These are phyloP conservation scores for Boletus patriciae DNA, from an alignment of 768 basidiomycete genomes.

Conservation along the genomic window DNA sequence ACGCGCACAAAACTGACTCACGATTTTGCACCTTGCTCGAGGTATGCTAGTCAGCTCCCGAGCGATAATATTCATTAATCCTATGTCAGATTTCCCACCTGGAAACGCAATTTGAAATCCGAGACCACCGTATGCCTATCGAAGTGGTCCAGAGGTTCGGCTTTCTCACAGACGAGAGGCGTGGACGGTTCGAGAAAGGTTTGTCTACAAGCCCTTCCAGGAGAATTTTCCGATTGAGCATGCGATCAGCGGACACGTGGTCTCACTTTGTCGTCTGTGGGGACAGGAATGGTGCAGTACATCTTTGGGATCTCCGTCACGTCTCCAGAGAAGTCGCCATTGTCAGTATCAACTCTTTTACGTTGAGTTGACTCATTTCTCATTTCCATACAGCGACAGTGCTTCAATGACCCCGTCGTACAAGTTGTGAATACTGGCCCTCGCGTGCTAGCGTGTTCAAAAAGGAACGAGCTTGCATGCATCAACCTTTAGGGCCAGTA, in stretches of 20 bases:
- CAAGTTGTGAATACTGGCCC: constrained; percentile 39
- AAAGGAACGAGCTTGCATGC: constrained; percentile 36
- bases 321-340: constrained; percentile 22
- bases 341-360: constrained; percentile 17
- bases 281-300: constrained; percentile 41
- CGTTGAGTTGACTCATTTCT: background rate
- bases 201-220: constrained; percentile 1
- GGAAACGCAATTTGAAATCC: constrained; percentile 54
- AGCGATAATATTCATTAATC: background rate
- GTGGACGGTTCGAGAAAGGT: constrained; percentile 51
- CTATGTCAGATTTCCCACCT: constrained; percentile 44
- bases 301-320: constrained; percentile 51
- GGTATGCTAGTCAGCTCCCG: constrained; percentile 29
- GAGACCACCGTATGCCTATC: constrained; percentile 42
- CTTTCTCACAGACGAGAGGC: constrained; percentile 35
- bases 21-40: constrained; percentile 46
- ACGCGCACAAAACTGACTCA: constrained; percentile 39
- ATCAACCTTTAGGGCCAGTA: constrained; percentile 25
- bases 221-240: constrained; percentile 20
- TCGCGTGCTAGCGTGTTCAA: constrained; percentile 40
- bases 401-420: constrained; percentile 38
- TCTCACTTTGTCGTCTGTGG: constrained; percentile 44
- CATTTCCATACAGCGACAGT: constrained; percentile 30
- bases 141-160: constrained; percentile 46
- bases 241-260: constrained; percentile 27